Percentiles rank a stretch among this genome's conserved stretches.
Conservation (phyloP, 352 stramenopile species). For the Globisporangium takayamanum region DNA sequence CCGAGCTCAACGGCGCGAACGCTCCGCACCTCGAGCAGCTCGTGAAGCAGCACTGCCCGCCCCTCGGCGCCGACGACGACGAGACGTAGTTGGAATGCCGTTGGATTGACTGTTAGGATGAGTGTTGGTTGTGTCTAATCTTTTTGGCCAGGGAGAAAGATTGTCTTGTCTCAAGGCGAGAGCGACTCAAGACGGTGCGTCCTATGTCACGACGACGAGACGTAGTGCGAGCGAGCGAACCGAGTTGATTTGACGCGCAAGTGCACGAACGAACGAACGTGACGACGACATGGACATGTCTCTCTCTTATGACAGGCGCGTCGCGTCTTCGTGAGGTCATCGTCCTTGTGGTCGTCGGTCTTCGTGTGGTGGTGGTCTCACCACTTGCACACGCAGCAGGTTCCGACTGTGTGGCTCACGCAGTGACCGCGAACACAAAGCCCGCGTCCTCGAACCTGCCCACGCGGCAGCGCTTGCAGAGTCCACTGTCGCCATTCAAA, state of each 20-base stretch:
- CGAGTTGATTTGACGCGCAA: background rate
- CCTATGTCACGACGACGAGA: no score
- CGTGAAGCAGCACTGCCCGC: conserved; percentile 55
- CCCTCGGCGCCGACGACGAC: conserved; percentile 43
- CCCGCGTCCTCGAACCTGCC: conserved; percentile 51
- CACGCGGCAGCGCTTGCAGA: conserved; percentile 57
- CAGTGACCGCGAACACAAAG: conserved; percentile 30
- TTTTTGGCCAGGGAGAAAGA: no score
- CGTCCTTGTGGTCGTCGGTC: no score
- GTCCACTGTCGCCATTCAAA: conserved; percentile 29
- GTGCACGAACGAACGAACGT: background rate
- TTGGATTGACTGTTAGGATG: no score
- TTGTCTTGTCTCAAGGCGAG: no score
- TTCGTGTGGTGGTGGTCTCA: no score
- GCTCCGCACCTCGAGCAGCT: conserved; percentile 54
- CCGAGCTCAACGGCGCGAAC: conserved; percentile 52
- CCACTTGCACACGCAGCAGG: background rate
- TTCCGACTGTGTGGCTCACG: background rate
- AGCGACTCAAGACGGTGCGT: no score
- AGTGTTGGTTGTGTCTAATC: no score
- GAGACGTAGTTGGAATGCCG: no score
- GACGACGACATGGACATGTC: background rate
- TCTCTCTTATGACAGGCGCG: no score
- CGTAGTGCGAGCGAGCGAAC: no score
- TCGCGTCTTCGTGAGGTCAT: no score